phyloP scores from a whole-genome alignment of 805 yeast species.

The Kluyveromyces dobzhanskii region DNA sequence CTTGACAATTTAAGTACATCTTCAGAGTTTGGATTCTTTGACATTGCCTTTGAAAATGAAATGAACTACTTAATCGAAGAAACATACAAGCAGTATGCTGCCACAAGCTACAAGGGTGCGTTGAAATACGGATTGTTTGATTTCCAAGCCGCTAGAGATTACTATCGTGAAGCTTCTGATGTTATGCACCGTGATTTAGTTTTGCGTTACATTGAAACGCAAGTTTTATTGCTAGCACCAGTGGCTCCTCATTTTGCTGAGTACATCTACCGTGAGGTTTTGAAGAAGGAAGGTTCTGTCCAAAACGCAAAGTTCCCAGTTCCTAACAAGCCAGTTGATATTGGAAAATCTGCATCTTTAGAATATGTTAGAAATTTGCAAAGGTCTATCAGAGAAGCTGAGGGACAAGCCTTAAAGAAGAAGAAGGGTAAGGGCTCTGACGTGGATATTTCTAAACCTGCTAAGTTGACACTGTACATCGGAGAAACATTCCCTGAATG shows the following conservation, averaged over 20 bases:
- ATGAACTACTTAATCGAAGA: conserved; percentile 74
- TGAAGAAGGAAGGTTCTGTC: conserved; percentile 56
- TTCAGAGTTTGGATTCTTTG: conserved; percentile 57
- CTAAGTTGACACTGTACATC: conserved; percentile 61
- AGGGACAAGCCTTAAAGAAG: conserved; percentile 73
- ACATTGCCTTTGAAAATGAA: conserved; percentile 86
- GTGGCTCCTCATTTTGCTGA: conserved; percentile 96
- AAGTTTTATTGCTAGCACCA: conserved; percentile 79
- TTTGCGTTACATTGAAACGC: conserved; percentile 74
- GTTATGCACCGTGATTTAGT: conserved; percentile 81
- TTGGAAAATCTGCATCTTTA: conserved; percentile 55
- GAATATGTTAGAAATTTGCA: conserved; percentile 71
- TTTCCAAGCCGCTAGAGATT: conserved; percentile 91
- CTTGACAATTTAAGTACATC: conserved; percentile 48
- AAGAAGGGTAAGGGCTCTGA: conserved; percentile 80
- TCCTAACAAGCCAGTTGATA: conserved; percentile 57
- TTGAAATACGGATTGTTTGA: conserved; percentile 88
- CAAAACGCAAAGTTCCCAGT: conserved; percentile 78
- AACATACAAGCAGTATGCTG: conserved; percentile 60
- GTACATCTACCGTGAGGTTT: conserved; percentile 74
- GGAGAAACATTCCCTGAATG: conserved; percentile 88
- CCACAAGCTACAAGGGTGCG: conserved; percentile 79
- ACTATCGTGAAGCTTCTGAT: conserved; percentile 71
- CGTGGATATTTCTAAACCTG: conserved; percentile 67
- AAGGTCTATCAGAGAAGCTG: conserved; percentile 87